Conservation (phyloP, 768 basidiomycete species). For the Neoboletus brunneissimus region DNA sequence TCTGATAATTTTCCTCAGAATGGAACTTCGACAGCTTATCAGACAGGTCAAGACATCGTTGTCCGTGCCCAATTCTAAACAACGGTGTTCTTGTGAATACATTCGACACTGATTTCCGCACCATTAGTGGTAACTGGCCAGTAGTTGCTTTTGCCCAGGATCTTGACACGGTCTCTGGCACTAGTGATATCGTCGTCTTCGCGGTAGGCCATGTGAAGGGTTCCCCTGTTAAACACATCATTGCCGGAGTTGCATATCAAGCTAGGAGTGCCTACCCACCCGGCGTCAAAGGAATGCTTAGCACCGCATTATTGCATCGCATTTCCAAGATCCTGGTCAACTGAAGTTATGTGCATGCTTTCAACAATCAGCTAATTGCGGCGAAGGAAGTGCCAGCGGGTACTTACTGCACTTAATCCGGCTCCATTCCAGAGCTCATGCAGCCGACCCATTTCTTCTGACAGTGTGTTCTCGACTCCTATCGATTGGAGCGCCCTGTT, state of each 20-base stretch:
- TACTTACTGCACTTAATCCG: no score
- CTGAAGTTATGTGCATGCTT: no score
- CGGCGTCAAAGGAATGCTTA: slow-evolving; percentile 34
- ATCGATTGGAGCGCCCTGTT: no score
- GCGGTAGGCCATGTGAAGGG: slow-evolving; percentile 50
- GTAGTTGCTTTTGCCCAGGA: slow-evolving; percentile 61
- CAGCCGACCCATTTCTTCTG: no score
- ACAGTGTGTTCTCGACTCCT: no score
- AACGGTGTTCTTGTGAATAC: slow-evolving; percentile 51
- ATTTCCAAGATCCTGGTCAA: no score
- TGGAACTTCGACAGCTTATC: slow-evolving; percentile 45
- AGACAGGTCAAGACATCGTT: slow-evolving; percentile 52
- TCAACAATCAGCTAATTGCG: no score
- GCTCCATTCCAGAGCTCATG: no score
- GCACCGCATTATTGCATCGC: background rate
- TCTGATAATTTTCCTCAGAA: slow-evolving; percentile 32
- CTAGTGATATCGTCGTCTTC: slow-evolving; percentile 39
- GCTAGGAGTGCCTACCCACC: slow-evolving; percentile 40
- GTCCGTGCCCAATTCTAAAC: slow-evolving; percentile 61
- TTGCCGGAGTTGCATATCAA: slow-evolving; percentile 40
- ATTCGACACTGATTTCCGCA: slow-evolving; percentile 55
- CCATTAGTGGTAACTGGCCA: slow-evolving; percentile 55
- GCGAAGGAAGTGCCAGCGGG: no score
- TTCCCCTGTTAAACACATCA: slow-evolving; percentile 46
- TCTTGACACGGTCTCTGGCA: slow-evolving; percentile 44